Evolutionary conservation across 352 stramenopile genomes (phyloP).

Genomic region (Blastocystis sp.): DNA sequence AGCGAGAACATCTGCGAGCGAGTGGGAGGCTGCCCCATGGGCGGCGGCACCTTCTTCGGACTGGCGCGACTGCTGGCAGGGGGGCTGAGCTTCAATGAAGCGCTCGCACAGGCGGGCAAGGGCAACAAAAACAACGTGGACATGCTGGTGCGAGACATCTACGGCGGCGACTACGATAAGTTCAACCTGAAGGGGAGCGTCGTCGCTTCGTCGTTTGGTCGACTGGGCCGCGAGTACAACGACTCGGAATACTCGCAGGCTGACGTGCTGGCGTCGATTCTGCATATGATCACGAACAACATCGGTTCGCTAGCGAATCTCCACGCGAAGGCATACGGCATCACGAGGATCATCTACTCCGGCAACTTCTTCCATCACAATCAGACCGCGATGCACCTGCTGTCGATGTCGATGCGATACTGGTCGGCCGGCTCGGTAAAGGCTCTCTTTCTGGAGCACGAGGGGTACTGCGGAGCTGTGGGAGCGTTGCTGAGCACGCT

Average conservation of each 20-base stretch:
- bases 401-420: conserved; percentile 93
- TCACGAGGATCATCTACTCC: conserved; percentile 89
- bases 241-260: conserved; percentile 25
- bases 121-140: conserved; percentile 74
- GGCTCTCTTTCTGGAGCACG: conserved; percentile 86
- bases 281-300: conserved; percentile 99
- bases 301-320: conserved; percentile 91
- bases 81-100: conserved; percentile 71
- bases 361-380: conserved; percentile 96
- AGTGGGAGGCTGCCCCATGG: conserved; percentile 93
- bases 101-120: conserved; percentile 73
- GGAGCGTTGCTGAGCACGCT: conserved; percentile 83
- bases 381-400: conserved; percentile 76
- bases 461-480: conserved; percentile 93
- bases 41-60: conserved; percentile 95
- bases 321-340: conserved; percentile 91
- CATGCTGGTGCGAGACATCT: conserved; percentile 98
- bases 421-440: conserved; percentile 88
- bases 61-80: conserved; percentile 86
- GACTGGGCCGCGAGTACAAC: conserved; percentile 13
- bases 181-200: conserved; percentile 78
- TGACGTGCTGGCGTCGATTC: conserved; percentile 57
- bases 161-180: conserved; percentile 87
- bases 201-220: conserved; percentile 92
- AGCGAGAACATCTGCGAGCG: conserved; percentile 85